A percentile compares a stretch with the other conserved stretches of the same genome.
Evolutionary conservation across 345 rosid genomes (phyloP).

Genomic region (Psidium guajava): DNA sequence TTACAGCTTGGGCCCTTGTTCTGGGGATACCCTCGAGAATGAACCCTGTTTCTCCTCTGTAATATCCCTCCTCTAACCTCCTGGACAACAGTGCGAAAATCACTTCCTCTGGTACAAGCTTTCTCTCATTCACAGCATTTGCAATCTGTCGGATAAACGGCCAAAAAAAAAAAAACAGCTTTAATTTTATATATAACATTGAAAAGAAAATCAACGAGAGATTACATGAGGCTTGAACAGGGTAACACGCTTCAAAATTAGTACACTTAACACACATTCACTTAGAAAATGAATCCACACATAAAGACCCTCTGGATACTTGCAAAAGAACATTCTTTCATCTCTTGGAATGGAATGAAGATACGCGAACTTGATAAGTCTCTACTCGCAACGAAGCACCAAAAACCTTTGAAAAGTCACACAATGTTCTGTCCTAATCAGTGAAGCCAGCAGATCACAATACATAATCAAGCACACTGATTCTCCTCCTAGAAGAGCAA

Average conservation of each 20-base stretch:
- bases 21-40: slow-evolving; percentile 93
- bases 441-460: background rate
- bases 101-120: slow-evolving; percentile 63
- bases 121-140: slow-evolving; percentile 56
- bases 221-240: background rate
- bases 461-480: background rate
- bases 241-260: background rate
- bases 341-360: background rate
- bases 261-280: background rate
- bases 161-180: background rate
- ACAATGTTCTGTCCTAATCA: background rate
- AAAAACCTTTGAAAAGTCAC: background rate
- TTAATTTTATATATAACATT: background rate
- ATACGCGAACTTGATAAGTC: background rate
- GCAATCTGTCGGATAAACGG: slow-evolving; percentile 18
- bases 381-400: background rate
- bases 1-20: slow-evolving; percentile 65
- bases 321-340: background rate
- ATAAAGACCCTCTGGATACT: background rate
- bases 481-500: background rate
- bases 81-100: slow-evolving; percentile 68
- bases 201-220: background rate
- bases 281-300: background rate
- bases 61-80: slow-evolving; percentile 81
- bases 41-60: slow-evolving; percentile 78